Conservation (phyloP, 2,329 filamentous ascomycete species). For the Cladosporium velox region DNA sequence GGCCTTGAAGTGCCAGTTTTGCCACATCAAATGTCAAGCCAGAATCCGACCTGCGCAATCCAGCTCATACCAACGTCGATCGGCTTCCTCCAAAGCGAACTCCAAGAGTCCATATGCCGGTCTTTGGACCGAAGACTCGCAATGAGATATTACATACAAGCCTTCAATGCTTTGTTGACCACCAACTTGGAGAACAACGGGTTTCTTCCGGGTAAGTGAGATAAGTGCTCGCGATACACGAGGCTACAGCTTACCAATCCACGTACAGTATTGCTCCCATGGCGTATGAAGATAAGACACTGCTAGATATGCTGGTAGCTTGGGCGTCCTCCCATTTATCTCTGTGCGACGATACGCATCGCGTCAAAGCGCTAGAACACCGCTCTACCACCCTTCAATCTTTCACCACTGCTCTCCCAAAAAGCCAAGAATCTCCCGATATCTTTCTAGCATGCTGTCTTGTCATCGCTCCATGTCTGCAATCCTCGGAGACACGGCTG, state of each 20-base stretch:
- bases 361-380: conserved; percentile 19
- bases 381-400: conserved; percentile 12
- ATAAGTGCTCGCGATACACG: neutral
- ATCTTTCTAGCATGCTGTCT: conserved; percentile 13
- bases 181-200: conserved; percentile 19
- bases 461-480: conserved; percentile 16
- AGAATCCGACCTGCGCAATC: neutral
- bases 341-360: neutral
- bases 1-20: neutral
- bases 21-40: neutral
- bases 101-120: neutral
- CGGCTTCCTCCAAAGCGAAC: neutral
- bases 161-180: conserved; percentile 6
- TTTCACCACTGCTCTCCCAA: neutral
- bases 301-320: conserved; percentile 16
- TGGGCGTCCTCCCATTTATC: conserved; percentile 20
- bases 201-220: conserved; percentile 1
- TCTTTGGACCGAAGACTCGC: neutral
- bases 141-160: conserved; percentile 18
- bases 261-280: conserved; percentile 12
- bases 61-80: neutral
- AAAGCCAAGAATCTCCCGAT: neutral
- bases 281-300: conserved; percentile 10
- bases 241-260: neutral
- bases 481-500: conserved; percentile 11